Evolutionary conservation across 208 protist species (phyloP).

Genomic region (Acanthamoeba sp.): DNA sequence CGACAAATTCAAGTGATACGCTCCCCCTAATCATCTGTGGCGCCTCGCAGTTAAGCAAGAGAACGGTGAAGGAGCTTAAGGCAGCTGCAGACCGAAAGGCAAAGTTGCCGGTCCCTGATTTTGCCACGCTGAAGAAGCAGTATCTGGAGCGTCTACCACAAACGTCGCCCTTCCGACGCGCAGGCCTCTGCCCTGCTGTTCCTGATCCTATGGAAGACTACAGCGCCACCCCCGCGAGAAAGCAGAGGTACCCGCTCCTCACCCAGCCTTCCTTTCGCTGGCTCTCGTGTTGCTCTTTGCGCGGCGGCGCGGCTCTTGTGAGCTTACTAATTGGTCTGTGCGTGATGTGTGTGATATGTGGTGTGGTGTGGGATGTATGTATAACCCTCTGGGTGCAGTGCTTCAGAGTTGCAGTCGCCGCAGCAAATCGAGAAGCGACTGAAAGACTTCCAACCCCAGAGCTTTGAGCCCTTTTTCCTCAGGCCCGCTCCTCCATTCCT

Average conservation of each 20-base stretch:
- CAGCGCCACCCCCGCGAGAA: neutral
- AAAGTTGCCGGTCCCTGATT: neutral
- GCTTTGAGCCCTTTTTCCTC: conserved; percentile 71
- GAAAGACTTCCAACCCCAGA: conserved; percentile 59
- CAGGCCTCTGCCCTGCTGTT: conserved; percentile 31
- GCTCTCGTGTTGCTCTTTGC: too few species aligned
- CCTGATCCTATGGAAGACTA: conserved; percentile 55
- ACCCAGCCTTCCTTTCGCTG: too few species aligned
- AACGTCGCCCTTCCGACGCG: conserved; percentile 60
- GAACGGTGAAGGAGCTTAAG: conserved; percentile 42
- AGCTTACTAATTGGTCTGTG: too few species aligned
- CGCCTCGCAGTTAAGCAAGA: conserved; percentile 44
- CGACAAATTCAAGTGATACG: too few species aligned
- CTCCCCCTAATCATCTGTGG: neutral
- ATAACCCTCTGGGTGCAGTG: conserved; percentile 6
- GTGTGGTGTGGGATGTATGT: too few species aligned
- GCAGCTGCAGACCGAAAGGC: conserved; percentile 30
- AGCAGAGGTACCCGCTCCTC: conserved; percentile 12
- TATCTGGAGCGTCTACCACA: conserved; percentile 68
- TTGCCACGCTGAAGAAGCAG: conserved; percentile 5
- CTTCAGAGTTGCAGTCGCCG: neutral
- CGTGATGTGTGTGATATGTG: neutral
- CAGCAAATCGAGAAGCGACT: conserved; percentile 61
- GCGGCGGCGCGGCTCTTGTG: too few species aligned
- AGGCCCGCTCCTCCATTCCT: conserved; percentile 68